Evolutionary conservation across 768 basidiomycete species (phyloP).

Genomic region (Lyophyllum atratum): DNA sequence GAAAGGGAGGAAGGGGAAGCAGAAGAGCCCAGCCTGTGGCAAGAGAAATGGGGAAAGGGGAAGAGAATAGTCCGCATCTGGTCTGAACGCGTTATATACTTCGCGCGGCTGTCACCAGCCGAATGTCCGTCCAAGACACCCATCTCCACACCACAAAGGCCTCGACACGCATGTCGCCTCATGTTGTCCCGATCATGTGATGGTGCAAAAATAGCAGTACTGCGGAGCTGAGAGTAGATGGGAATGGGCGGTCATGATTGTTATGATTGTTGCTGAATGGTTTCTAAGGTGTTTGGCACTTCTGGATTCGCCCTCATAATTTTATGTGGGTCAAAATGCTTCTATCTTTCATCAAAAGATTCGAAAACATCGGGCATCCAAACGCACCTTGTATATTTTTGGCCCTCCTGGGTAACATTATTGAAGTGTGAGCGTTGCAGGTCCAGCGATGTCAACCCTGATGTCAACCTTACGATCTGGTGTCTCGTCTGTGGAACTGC

Average conservation of each 20-base stretch:
- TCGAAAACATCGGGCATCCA: neutral
- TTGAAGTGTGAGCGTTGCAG: too few relatives aligned
- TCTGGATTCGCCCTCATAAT: too few relatives aligned
- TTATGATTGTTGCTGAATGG: neutral
- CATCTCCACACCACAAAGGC: neutral
- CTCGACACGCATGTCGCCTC: neutral
- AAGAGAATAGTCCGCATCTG: neutral
- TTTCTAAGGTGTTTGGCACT: neutral
- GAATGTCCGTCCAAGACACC: neutral
- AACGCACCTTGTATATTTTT: neutral
- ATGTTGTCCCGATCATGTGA: conserved; percentile 1
- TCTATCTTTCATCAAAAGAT: neutral
- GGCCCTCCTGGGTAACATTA: too few relatives aligned
- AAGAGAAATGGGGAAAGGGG: conserved; percentile 24
- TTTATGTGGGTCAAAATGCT: neutral
- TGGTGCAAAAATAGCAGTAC: neutral
- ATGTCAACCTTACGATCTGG: too few relatives aligned
- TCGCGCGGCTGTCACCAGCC: conserved; percentile 11
- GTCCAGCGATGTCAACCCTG: too few relatives aligned
- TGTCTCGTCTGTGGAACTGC: too few relatives aligned
- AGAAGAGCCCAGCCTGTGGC: conserved; percentile 28
- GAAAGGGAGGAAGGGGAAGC: conserved; percentile 23
- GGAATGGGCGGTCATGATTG: neutral
- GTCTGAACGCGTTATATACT: conserved; percentile 13
- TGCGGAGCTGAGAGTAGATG: neutral